A percentile compares a stretch with the other conserved stretches of the same genome.
Conservation (phyloP, 805 yeast genomes). For the Saccharomycopsis vini region DNA sequence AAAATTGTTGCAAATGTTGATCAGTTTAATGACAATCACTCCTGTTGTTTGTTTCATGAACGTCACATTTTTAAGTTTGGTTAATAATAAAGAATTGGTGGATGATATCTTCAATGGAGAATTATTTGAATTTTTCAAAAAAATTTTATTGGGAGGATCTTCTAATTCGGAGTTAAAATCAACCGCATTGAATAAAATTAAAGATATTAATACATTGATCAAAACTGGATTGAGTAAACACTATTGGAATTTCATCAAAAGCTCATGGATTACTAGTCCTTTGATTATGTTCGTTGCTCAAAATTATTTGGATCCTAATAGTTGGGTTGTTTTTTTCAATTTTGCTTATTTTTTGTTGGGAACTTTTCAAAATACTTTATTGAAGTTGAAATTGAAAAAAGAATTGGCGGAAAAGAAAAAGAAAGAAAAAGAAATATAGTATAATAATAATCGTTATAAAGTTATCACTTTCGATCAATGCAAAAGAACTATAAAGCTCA, state of each 20-base stretch:
- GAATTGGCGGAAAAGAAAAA: constrained; percentile 19
- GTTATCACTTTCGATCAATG: too few relatives aligned
- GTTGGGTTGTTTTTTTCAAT: constrained; percentile 59
- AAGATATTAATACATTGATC: constrained; percentile 17
- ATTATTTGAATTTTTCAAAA: neutral
- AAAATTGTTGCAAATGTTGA: constrained; percentile 41
- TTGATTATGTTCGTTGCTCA: constrained; percentile 48
- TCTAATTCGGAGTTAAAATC: neutral
- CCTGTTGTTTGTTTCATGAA: constrained; percentile 43
- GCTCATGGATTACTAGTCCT: constrained; percentile 48
- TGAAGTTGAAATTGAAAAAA: constrained; percentile 32
- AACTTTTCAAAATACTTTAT: constrained; percentile 49
- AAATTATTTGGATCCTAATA: constrained; percentile 43
- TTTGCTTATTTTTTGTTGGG: constrained; percentile 51
- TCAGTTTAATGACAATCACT: constrained; percentile 45
- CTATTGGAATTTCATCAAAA: constrained; percentile 37
- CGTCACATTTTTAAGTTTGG: constrained; percentile 43
- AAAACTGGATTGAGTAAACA: constrained; percentile 32
- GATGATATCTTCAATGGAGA: neutral
- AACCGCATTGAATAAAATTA: neutral
- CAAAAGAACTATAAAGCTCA: too few relatives aligned
- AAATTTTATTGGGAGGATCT: too few relatives aligned
- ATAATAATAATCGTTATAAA: too few relatives aligned
- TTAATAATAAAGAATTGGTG: constrained; percentile 27
- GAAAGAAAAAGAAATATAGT: constrained; percentile 21